These are phyloP conservation scores for Graphilbum ipis-grandicollis DNA, from an alignment of 2,329 filamentous ascomycete species.

Conservation along the genomic window DNA sequence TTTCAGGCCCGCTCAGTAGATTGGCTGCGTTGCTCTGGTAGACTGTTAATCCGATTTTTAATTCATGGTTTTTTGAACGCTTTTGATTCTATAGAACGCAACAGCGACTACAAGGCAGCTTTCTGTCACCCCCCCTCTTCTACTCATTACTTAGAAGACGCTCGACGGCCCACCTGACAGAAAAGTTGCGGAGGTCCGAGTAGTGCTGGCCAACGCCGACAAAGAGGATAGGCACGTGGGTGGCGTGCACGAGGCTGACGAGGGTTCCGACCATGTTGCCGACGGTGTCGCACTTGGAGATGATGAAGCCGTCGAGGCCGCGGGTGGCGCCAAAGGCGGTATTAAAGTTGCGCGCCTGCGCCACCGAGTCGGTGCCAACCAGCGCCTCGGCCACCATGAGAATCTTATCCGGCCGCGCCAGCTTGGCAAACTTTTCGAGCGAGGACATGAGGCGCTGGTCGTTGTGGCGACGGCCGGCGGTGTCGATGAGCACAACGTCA, in stretches of 20 bases:
- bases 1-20: no score
- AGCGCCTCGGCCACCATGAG: constrained; percentile 86
- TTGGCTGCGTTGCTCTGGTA: no score
- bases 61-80: no score
- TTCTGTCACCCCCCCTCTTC: no score
- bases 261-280: constrained; percentile 97
- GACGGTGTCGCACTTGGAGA: constrained; percentile 96
- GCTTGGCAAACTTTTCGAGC: constrained; percentile 91
- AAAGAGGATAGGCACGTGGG: constrained; percentile 89
- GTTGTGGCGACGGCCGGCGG: constrained; percentile 85
- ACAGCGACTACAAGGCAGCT: no score
- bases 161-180: constrained; percentile 52
- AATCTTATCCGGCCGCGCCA: constrained; percentile 93
- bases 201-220: constrained; percentile 60
- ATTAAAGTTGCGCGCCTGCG: constrained; percentile 94
- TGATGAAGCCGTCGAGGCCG: constrained; percentile 87
- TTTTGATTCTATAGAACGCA: no score
- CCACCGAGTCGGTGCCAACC: constrained; percentile 87
- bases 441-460: constrained; percentile 92
- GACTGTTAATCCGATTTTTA: no score
- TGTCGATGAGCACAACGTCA: constrained; percentile 94
- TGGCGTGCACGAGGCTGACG: constrained; percentile 94
- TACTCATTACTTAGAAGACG: constrained; percentile 39
- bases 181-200: constrained; percentile 49
- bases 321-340: constrained; percentile 69